Percentiles rank a stretch among this genome's conserved stretches.
These are phyloP conservation scores for Solanum sejunctum DNA, from an alignment of 257 asterid genomes.

Conservation along the genomic window DNA sequence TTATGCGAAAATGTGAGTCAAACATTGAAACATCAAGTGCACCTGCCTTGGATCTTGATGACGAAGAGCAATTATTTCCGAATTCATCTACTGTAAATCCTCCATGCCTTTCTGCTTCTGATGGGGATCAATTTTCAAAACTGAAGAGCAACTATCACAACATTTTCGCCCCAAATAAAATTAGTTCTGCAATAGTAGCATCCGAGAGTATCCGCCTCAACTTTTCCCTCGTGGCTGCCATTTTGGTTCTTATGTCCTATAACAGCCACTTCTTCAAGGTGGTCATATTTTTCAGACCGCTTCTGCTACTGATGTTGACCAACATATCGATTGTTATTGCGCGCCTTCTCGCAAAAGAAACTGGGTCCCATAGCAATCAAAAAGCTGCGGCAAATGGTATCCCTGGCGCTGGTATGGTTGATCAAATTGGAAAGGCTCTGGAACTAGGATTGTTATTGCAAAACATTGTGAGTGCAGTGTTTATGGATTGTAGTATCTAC, in stretches of 20 bases:
- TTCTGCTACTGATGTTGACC: conserved; percentile 54
- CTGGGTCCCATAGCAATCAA: conserved; percentile 6
- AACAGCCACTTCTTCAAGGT: conserved; percentile 20
- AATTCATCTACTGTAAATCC: conserved; percentile 18
- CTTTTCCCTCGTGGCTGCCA: conserved; percentile 46
- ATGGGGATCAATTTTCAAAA: conserved; percentile 7
- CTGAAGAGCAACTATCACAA: conserved; percentile 7
- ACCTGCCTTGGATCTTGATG: conserved; percentile 14
- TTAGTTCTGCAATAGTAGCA: conserved; percentile 43
- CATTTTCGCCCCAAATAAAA: conserved; percentile 22
- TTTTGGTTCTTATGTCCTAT: conserved; percentile 47
- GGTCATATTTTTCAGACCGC: conserved; percentile 39
- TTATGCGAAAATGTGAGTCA: conserved; percentile 12
- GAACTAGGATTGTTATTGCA: conserved; percentile 41
- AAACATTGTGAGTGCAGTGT: conserved; percentile 38
- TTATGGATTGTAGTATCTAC: conserved; percentile 63
- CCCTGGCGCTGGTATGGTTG: conserved; percentile 24
- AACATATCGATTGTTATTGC: conserved; percentile 46
- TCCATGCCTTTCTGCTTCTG: conserved; percentile 2
- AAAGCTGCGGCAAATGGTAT: conserved; percentile 9
- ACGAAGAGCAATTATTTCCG: conserved; percentile 16
- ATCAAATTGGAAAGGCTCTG: conserved; percentile 50
- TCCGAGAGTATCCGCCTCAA: conserved; percentile 45
- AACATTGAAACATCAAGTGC: conserved; percentile 10
- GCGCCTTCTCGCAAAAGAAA: conserved; percentile 19